A percentile compares a stretch with the other conserved stretches of the same genome.
phyloP scores from a whole-genome alignment of 306 rosid species.

The Pyrus bretschneideri region DNA sequence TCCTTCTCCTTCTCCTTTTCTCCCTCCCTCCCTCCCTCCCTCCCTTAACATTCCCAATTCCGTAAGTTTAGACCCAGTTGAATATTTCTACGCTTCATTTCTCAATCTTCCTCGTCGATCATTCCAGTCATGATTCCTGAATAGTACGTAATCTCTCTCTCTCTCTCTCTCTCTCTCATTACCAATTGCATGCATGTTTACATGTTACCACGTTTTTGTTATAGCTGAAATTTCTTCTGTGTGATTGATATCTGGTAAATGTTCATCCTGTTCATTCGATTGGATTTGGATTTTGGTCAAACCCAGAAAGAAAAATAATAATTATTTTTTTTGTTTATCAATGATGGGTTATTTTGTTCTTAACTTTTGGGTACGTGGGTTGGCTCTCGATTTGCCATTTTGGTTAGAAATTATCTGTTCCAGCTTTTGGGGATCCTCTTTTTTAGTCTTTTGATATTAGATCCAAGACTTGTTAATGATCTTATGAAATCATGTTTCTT shows the following conservation, averaged over 20 bases:
- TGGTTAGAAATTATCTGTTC: background rate
- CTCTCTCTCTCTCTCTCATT: background rate
- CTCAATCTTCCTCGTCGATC: conserved; percentile 6
- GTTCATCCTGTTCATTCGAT: background rate
- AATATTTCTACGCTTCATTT: background rate
- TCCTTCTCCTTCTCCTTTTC: background rate
- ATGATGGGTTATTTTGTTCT: background rate
- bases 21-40: background rate
- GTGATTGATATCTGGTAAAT: background rate
- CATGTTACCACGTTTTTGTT: background rate
- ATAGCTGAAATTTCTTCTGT: background rate
- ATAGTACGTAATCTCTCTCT: conserved; percentile 37
- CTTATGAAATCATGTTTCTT: too few relatives aligned
- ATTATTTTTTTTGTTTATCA: background rate
- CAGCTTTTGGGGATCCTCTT: background rate
- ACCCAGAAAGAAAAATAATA: background rate
- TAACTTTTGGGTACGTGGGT: background rate
- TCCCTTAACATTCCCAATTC: background rate
- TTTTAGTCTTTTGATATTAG: too few relatives aligned
- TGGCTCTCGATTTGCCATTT: background rate
- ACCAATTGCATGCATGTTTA: background rate
- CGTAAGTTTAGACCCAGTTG: conserved; percentile 1
- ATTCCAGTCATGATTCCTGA: conserved; percentile 60
- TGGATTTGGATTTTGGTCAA: conserved; percentile 1
- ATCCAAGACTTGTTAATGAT: too few relatives aligned